These are phyloP conservation scores for Oryza australiensis DNA, from an alignment of 176 grass and related monocot species.

Conservation along the genomic window DNA sequence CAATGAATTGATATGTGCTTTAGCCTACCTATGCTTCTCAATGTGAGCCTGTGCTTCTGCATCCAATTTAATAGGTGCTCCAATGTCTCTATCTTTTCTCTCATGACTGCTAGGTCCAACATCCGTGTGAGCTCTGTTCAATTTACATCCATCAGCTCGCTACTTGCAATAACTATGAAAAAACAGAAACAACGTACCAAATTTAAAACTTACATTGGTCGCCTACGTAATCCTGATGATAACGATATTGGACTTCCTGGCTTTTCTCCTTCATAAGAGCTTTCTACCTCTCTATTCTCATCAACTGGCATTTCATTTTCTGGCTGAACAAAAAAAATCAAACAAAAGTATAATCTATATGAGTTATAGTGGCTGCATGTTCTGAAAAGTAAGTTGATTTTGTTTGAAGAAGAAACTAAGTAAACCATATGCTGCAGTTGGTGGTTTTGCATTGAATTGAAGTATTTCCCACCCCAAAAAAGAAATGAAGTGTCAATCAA, in stretches of 20 bases:
- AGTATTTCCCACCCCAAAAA: no score
- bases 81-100: conserved; percentile 48
- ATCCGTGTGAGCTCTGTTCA: conserved; percentile 50
- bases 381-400: background rate
- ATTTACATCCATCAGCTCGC: background rate
- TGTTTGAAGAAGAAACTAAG: background rate
- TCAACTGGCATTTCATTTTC: conserved; percentile 55
- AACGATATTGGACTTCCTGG: conserved; percentile 44
- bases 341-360: background rate
- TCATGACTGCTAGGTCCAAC: conserved; percentile 47
- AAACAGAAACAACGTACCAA: background rate
- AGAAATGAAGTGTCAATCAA: background rate
- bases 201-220: conserved; percentile 56
- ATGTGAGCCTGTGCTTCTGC: conserved; percentile 73
- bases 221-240: conserved; percentile 67
- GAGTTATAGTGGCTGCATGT: background rate
- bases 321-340: conserved; percentile 32
- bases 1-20: no score
- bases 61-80: conserved; percentile 73
- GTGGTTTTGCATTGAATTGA: background rate
- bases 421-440: background rate
- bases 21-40: conserved; percentile 97
- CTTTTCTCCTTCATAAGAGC: conserved; percentile 43
- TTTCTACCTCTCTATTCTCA: conserved; percentile 58
- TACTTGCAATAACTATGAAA: background rate